Evolutionary conservation across 495 filamentous ascomycete genomes (phyloP), one percentile per base, ranked within the genome.

Genomic region (Massariosphaeria phaeospora): DNA sequence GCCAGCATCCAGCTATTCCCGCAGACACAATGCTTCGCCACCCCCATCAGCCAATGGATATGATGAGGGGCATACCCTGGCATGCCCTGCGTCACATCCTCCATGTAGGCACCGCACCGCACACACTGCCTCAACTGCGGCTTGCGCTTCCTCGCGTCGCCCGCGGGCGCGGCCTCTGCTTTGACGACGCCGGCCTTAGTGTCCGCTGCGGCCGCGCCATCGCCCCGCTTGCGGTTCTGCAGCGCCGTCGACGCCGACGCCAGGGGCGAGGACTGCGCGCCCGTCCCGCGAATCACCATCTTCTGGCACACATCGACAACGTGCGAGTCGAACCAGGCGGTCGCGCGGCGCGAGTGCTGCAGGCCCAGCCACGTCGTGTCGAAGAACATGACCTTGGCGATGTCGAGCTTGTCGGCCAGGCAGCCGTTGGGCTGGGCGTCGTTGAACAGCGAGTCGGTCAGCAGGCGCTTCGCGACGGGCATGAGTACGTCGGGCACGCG

Each of bases 81-180:
- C 46, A 53, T 52, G 2, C 57, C 61, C 40, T 46, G 42, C 26
- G 60, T 52, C 11, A 79, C 52, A 66, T 86, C 84, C 67, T 84
- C 84, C 79, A 82, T 84, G 15, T 83, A 73, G 20, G 75, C 73
- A 1, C 73, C 76, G 63, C 84, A 88, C 44, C 83, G 68, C 15
- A 76, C 74, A 58, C 84, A 88, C 31, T 72, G 66, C 47, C 81
- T 73, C 73, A 57, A 49, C 59, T 45, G 52, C 31, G 9, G 24
- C 29, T 42, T 59, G 17, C 43, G 54, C 43, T 47, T 38, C 33
- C 30, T 30, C 13, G 30, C 30, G 20, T 34, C 41, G 12, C 35
- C 44, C 21, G 23, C 35, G n/a, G 9, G 23, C 30, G n/a, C 36
- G 1, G 23, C 26, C 18, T 35, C 20, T 38, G 20, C 25, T 54